phyloP scores from a whole-genome alignment of 2,329 filamentous ascomycete species.

The Tolypocladium endophyticum region DNA sequence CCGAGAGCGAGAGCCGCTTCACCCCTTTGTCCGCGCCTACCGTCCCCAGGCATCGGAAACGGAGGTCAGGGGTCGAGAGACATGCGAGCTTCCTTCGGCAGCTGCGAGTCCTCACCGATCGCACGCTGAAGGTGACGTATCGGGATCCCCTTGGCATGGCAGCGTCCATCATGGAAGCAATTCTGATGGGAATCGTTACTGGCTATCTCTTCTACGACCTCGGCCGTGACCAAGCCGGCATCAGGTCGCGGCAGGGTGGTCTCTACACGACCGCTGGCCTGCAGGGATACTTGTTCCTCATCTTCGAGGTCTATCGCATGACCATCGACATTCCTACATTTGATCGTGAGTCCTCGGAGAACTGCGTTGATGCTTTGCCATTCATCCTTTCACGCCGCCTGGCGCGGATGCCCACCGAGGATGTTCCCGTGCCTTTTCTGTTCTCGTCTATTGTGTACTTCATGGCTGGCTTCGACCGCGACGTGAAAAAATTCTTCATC shows the following conservation, averaged over 20 bases:
- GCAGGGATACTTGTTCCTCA: conserved; percentile 65
- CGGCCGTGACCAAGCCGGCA: conserved; percentile 55
- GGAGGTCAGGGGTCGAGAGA: conserved; percentile 17
- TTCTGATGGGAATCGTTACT: conserved; percentile 59
- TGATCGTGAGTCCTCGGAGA: conserved; percentile 64
- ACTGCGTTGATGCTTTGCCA: conserved; percentile 57
- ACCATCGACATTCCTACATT: conserved; percentile 67
- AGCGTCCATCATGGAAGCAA: conserved; percentile 58
- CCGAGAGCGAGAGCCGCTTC: conserved; percentile 21
- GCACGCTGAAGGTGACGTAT: conserved; percentile 61
- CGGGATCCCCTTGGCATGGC: conserved; percentile 69
- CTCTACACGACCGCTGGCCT: conserved; percentile 62
- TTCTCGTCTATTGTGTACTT: conserved; percentile 68
- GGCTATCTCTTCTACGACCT: conserved; percentile 65
- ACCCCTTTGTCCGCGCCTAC: conserved; percentile 7
- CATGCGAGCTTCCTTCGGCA: conserved; percentile 53
- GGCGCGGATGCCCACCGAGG: conserved; percentile 59
- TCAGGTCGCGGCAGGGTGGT: conserved; percentile 62
- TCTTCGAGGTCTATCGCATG: conserved; percentile 67
- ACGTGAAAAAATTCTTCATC: conserved; percentile 55
- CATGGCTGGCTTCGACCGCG: conserved; percentile 62
- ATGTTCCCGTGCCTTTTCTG: conserved; percentile 60
- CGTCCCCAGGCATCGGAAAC: conserved; percentile 4
- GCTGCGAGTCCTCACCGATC: conserved; percentile 52
- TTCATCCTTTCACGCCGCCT: conserved; percentile 62